Percentiles rank a stretch among this genome's conserved stretches.
phyloP scores from a whole-genome alignment of 1,139 yeast genomes.

The Taphrina confusa region DNA sequence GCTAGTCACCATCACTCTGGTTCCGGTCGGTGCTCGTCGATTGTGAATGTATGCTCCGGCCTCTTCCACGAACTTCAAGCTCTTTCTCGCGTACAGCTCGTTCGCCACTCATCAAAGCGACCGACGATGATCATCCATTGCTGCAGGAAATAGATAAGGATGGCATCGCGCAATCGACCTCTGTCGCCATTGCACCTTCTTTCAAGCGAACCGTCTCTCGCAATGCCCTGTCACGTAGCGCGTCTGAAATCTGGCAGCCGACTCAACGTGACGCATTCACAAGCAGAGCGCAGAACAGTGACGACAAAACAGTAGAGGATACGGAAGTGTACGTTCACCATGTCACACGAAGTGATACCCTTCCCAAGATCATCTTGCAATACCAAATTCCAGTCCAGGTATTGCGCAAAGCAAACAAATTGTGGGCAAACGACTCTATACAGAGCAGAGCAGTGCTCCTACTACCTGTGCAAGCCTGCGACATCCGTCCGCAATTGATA shows the following conservation, averaged over 20 bases:
- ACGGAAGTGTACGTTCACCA: constrained; percentile 39
- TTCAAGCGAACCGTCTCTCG: background rate
- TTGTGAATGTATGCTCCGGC: constrained; percentile 21
- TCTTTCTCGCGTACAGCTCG: background rate
- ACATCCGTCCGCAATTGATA: constrained; percentile 22
- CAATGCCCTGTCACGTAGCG: background rate
- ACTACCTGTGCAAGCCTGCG: constrained; percentile 40
- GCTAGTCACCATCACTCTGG: too few relatives aligned
- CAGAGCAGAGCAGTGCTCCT: constrained; percentile 39
- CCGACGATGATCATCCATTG: constrained; percentile 15
- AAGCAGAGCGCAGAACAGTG: background rate
- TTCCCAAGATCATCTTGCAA: constrained; percentile 39
- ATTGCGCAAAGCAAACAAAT: constrained; percentile 39
- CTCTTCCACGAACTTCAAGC: background rate
- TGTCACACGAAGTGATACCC: constrained; percentile 39
- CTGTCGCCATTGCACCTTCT: background rate
- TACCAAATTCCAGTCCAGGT: constrained; percentile 38
- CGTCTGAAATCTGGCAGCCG: too few relatives aligned
- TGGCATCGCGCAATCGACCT: background rate
- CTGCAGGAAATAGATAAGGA: background rate
- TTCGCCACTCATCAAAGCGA: constrained; percentile 9
- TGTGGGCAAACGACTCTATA: constrained; percentile 41
- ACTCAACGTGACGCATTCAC: background rate
- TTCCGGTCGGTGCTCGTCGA: too few relatives aligned
- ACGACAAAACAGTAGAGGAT: background rate